phyloP scores from a whole-genome alignment of 1,284 basidiomycete genomes.

The Ustilago xerochloae region DNA sequence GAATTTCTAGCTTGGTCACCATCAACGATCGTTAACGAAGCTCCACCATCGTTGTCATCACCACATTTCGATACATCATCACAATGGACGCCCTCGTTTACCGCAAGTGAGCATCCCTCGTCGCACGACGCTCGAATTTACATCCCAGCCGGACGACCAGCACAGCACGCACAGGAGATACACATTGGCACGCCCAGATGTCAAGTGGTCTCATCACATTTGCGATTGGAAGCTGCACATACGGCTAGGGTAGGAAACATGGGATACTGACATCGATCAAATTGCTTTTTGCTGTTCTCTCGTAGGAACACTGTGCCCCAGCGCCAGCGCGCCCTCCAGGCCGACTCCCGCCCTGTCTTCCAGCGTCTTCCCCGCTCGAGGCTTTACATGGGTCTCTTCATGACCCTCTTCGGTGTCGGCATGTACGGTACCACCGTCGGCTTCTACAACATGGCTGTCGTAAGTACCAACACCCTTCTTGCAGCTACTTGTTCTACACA shows the following conservation, averaged over 20 bases:
- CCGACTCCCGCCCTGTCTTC: slow-evolving; percentile 61
- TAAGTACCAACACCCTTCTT: slow-evolving; percentile 25
- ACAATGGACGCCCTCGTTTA: slow-evolving; percentile 61
- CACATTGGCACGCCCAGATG: too few species aligned
- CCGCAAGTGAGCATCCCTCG: slow-evolving; percentile 45
- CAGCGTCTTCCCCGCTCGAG: slow-evolving; percentile 60
- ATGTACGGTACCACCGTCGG: slow-evolving; percentile 60
- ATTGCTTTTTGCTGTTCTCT: not conserved
- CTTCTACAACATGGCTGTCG: slow-evolving; percentile 62
- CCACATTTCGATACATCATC: slow-evolving; percentile 10
- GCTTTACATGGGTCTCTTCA: slow-evolving; percentile 63
- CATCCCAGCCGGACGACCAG: too few species aligned
- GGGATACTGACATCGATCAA: slow-evolving; percentile 1
- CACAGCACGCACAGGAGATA: not conserved
- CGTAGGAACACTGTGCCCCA: slow-evolving; percentile 57
- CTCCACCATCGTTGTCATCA: slow-evolving; percentile 30
- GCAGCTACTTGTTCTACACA: not conserved
- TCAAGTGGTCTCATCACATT: not conserved
- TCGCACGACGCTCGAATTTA: not conserved
- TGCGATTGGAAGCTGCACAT: not conserved
- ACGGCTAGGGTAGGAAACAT: not conserved
- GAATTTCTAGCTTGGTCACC: slow-evolving; percentile 14
- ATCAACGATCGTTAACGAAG: not conserved
- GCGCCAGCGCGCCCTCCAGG: slow-evolving; percentile 64
- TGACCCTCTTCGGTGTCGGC: slow-evolving; percentile 62